Evolutionary conservation across 495 filamentous ascomycete species (phyloP), one percentile per base, ranked within the genome.

Genomic region (Penicillium goetzii): DNA sequence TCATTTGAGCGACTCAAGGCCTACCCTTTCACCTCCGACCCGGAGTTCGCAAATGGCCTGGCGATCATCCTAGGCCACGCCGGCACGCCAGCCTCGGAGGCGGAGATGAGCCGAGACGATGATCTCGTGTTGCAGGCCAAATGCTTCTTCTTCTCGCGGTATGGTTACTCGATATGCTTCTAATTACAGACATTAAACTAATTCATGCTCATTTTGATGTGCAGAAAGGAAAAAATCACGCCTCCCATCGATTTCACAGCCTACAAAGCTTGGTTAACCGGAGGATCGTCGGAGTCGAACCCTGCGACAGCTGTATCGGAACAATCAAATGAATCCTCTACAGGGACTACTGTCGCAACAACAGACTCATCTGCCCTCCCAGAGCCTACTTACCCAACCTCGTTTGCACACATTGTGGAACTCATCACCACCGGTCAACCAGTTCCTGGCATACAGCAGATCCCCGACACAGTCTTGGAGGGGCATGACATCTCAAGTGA

Each of bases 381-480:
- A 28, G 79, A 83, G 26, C 79, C 86, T 47, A 85, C 89, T 4
- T 97, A 97, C 72, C 95, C 95, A 5, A 88, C 87, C 26, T 90
- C 89, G 3, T 98, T 99, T 70, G 87, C 90, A 30, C 88, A 94
- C 61, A 93, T 99, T 55, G 88, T 97, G 38, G 92, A 92, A 47
- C 86, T 97, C 33, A 92, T 99, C 65, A 90, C 89, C 4, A 89
- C 84, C 21, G 93, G 92, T 47, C 86, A 92, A 72, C 88, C 89
- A 4, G 90, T 99, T 55, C 91, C 92, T 0, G 95, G 95, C 2
- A 96, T 99, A 69, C 88, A 88, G 64, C 83, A 97, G 63, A 95
- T 99, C 64, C 93, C 96, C 15, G 84, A 92, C 64, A 95, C 88
- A 0, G 83, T 97, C 8, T 83, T 95, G 32, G 77, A 84, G 26